These are phyloP conservation scores for Cavenderia fasciculata DNA, from an alignment of 78 protist species.

Conservation along the genomic window DNA sequence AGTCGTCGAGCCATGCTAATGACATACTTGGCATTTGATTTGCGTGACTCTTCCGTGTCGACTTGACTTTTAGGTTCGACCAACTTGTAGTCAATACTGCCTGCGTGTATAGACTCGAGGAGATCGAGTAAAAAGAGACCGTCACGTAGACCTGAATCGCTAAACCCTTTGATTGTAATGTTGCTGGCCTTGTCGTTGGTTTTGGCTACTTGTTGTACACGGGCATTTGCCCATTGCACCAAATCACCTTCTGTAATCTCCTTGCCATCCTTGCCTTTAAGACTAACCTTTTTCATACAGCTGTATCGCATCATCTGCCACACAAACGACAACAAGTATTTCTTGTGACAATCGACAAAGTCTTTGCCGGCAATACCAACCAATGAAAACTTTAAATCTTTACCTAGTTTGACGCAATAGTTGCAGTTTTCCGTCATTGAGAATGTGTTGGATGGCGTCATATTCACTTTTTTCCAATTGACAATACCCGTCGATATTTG, in stretches of 20 bases:
- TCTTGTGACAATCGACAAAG: conserved; percentile 69
- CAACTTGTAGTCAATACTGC: conserved; percentile 32
- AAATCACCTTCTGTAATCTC: conserved; percentile 73
- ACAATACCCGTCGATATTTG: conserved; percentile 52
- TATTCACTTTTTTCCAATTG: conserved; percentile 61
- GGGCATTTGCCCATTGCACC: conserved; percentile 23
- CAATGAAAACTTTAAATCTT: conserved; percentile 63
- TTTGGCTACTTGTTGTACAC: neutral
- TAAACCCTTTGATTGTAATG: conserved; percentile 59
- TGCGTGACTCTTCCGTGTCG: conserved; percentile 1
- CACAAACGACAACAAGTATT: conserved; percentile 58
- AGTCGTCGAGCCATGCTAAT: conserved; percentile 62
- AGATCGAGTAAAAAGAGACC: conserved; percentile 54
- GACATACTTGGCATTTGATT: conserved; percentile 72
- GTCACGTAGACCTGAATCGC: conserved; percentile 48
- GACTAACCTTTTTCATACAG: conserved; percentile 22
- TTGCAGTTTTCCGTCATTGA: conserved; percentile 79
- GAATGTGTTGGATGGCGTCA: conserved; percentile 48
- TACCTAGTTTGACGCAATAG: conserved; percentile 63
- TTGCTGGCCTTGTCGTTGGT: no score
- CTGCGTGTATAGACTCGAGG: conserved; percentile 36
- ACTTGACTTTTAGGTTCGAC: neutral
- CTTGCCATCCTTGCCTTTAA: conserved; percentile 15
- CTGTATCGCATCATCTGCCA: conserved; percentile 75
- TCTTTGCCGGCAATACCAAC: conserved; percentile 80